Evolutionary conservation across 306 rosid species (phyloP).

Genomic region (Rosa lucieae): DNA sequence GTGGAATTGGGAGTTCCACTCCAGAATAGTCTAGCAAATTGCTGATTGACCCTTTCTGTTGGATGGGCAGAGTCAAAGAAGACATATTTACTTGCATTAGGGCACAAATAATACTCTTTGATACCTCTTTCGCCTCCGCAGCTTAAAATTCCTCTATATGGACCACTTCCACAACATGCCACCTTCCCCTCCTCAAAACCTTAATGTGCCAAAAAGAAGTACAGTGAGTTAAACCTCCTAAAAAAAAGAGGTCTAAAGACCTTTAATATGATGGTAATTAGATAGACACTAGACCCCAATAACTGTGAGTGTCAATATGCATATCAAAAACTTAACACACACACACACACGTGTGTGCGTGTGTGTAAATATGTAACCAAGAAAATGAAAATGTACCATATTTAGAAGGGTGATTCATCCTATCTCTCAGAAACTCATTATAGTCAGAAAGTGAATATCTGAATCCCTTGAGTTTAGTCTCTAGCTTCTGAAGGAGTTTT

Average conservation of each 20-base stretch:
- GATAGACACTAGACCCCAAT: too few relatives aligned
- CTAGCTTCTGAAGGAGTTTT: slow-evolving; percentile 11
- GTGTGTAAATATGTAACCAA: not conserved
- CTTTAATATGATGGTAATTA: too few relatives aligned
- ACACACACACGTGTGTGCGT: too few relatives aligned
- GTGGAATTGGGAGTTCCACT: slow-evolving; percentile 23
- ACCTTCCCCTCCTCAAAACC: slow-evolving; percentile 31
- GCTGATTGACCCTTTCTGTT: slow-evolving; percentile 26
- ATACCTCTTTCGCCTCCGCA: slow-evolving; percentile 34
- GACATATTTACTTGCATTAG: slow-evolving; percentile 1
- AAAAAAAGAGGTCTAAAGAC: not conserved
- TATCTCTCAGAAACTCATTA: not conserved
- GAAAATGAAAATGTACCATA: slow-evolving; percentile 18
- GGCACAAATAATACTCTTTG: not conserved
- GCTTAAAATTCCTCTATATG: slow-evolving; percentile 41
- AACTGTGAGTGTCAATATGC: not conserved
- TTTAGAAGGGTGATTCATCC: slow-evolving; percentile 26
- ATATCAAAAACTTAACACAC: too few relatives aligned
- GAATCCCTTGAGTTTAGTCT: slow-evolving; percentile 27
- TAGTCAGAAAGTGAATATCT: slow-evolving; percentile 19
- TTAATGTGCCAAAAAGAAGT: not conserved
- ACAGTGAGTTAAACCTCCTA: not conserved
- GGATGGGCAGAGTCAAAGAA: slow-evolving; percentile 34
- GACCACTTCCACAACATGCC: slow-evolving; percentile 45
- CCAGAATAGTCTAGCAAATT: slow-evolving; percentile 39